Evolutionary conservation across 805 yeast genomes (phyloP), one percentile per base, ranked within the genome.

Genomic region (Lipomyces anomalus): DNA sequence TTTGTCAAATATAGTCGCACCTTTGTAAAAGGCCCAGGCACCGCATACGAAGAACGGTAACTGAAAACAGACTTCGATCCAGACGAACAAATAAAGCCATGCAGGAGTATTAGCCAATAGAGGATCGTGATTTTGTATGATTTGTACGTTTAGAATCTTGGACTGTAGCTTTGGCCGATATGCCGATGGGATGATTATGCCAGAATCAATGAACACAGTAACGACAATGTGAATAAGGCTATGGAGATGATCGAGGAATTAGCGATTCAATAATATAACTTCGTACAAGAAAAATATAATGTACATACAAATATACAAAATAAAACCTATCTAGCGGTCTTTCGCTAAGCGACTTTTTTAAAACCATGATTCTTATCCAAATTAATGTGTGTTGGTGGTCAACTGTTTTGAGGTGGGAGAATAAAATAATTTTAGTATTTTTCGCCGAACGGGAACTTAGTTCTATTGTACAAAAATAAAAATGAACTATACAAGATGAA

Each of bases 21-120:
- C 66, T 26, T 57, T 55, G 42, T 48, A 46, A 26, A 74, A 53
- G 30, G 61, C 59, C 36, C 52, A 56, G 3, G 61, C 57, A 0
- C 72, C 70, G 9, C 73, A 78, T 11, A 66, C 52, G 63, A 92
- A 92, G 23, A 84, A 69, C 1, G 98, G 98, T 42, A 84, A 61
- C 66, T 90, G 98, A 54, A 83, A 72, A 2, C 78, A 40, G 34
- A 89, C 50, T 63, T 90, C 98, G 46, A 86, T 61, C 55, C 73
- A 63, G 1, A 88, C 94, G 63, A 84, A 87, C 30, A 74, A 62
- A 45, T 72, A 67, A 40, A 90, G 72, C 97, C 97, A 90, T 2
- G 67, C 55, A 1, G 95, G 90, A 13, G 74, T 70, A 6, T 70
- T 64, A 5, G 61, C 60, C 16, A 84, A 65, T 21, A 90, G 66